These are phyloP conservation scores for Teunomyces cretensis DNA, from an alignment of 805 yeast genomes.

Conservation along the genomic window DNA sequence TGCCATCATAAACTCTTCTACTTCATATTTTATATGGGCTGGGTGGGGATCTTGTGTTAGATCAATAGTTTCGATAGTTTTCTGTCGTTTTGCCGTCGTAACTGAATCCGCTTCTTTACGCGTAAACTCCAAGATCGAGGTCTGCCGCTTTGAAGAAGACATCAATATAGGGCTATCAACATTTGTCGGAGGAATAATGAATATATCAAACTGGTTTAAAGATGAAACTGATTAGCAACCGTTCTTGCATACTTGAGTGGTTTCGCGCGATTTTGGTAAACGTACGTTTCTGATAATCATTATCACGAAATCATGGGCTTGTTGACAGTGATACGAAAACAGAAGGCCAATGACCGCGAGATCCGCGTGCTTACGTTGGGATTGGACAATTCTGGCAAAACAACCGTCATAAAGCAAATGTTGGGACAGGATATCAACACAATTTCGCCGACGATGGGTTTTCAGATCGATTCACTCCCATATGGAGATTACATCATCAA, in stretches of 20 bases:
- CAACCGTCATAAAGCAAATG: slow-evolving; percentile 69
- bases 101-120: neutral
- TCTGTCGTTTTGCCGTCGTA: slow-evolving; percentile 4
- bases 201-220: neutral
- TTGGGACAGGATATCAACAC: slow-evolving; percentile 48
- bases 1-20: neutral
- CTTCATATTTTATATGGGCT: neutral
- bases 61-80: slow-evolving; percentile 13
- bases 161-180: neutral
- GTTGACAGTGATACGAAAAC: slow-evolving; percentile 74
- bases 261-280: neutral
- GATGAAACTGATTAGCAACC: neutral
- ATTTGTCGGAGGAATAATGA: neutral
- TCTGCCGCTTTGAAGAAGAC: slow-evolving; percentile 12
- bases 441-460: slow-evolving; percentile 91
- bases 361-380: slow-evolving; percentile 76
- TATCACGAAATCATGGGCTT: slow-evolving; percentile 61
- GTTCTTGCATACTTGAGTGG: neutral
- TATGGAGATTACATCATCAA: slow-evolving; percentile 48
- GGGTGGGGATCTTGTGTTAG: slow-evolving; percentile 11
- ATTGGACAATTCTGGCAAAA: slow-evolving; percentile 88
- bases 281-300: neutral
- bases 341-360: slow-evolving; percentile 77
- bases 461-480: slow-evolving; percentile 65
- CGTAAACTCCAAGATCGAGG: slow-evolving; percentile 25